Conservation (phyloP, 805 yeast genomes). For the Yarrowia porcina region DNA sequence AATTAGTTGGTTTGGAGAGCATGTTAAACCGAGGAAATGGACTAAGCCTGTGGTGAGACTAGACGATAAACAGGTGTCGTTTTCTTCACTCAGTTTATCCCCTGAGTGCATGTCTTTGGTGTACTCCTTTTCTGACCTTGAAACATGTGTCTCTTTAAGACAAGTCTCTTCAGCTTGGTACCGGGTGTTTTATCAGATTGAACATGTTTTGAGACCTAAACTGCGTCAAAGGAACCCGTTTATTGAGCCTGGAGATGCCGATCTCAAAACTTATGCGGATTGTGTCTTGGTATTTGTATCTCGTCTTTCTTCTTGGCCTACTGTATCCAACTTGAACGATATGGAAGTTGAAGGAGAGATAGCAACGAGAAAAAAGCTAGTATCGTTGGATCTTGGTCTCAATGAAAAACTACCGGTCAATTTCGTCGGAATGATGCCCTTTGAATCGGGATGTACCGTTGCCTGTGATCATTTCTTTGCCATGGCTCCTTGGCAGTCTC, state of each 20-base stretch:
- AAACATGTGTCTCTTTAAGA: neutral
- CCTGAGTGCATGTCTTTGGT: neutral
- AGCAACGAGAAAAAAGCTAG: neutral
- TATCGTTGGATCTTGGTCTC: neutral
- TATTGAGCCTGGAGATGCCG: neutral
- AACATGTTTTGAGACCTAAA: neutral
- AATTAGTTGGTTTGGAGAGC: neutral
- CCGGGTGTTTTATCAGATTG: neutral
- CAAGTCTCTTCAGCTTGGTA: neutral
- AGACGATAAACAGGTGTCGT: too few species aligned
- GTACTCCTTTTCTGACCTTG: neutral
- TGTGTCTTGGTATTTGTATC: neutral
- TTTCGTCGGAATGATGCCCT: neutral
- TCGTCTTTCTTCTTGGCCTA: neutral
- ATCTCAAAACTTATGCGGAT: neutral
- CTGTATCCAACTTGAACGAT: neutral
- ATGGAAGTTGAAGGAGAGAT: neutral
- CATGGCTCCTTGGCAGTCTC: neutral
- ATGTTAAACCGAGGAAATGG: neutral
- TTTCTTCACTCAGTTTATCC: neutral
- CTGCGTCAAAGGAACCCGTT: neutral
- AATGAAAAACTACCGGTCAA: neutral
- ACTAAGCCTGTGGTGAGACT: neutral
- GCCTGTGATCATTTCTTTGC: conserved; percentile 1
- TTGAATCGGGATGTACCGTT: neutral